These are phyloP conservation scores for Calonectria pteridis DNA, from an alignment of 2,329 filamentous ascomycete species.

Conservation along the genomic window DNA sequence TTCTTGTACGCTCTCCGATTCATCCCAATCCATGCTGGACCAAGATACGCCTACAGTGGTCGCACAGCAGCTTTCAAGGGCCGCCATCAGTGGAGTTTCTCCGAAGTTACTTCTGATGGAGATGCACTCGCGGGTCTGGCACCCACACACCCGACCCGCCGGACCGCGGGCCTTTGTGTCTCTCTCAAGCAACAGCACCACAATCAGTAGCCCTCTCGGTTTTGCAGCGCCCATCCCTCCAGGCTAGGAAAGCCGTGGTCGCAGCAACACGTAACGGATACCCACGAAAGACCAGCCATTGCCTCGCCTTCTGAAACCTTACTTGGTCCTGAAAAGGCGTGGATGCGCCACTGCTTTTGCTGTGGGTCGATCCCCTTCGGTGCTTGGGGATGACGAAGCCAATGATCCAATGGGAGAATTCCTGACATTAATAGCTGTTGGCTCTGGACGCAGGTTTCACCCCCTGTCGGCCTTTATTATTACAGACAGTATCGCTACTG, in stretches of 20 bases:
- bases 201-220: constrained; percentile 9
- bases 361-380: constrained; percentile 31
- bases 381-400: constrained; percentile 23
- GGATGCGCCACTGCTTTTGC: constrained; percentile 28
- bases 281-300: constrained; percentile 1
- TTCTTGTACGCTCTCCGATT: constrained; percentile 18
- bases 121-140: background rate
- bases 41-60: constrained; percentile 11
- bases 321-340: constrained; percentile 9
- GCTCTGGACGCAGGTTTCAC: constrained; percentile 5
- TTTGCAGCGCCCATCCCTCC: background rate
- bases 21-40: constrained; percentile 1
- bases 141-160: constrained; percentile 7
- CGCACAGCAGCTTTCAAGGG: constrained; percentile 2
- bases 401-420: constrained; percentile 37
- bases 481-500: background rate
- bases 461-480: background rate
- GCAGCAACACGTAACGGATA: constrained; percentile 19
- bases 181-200: background rate
- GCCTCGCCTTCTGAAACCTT: constrained; percentile 12
- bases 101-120: constrained; percentile 10
- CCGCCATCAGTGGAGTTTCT: background rate
- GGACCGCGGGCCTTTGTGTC: constrained; percentile 10
- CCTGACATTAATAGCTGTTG: constrained; percentile 5
- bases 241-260: background rate